Base-by-base conservation (phyloP, 257 asterid genomes). In the Solanum etuberosum region DNA sequence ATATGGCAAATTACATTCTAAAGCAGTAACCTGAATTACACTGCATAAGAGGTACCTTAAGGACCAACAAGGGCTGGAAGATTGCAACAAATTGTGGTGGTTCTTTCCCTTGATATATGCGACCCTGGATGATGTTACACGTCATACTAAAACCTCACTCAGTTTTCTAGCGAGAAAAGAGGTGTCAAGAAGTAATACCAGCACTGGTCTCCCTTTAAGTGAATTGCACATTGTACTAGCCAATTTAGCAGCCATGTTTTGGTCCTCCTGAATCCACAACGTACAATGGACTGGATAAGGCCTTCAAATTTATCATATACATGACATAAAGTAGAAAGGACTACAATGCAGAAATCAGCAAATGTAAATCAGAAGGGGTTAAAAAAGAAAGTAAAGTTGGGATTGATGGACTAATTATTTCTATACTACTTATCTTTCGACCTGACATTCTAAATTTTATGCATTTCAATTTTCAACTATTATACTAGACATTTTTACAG, bases 81-180 rank as follows among this genome's bases (percentile, higher is more conserved):
- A 93, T 94, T 35, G 98, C 96, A 91, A 96, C 91, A 89, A 97
- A 97, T 85, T 97, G 99, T 83, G 99, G 98, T 4, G 99, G 98
- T 93, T 97, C 99, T 93, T 94, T 96, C 89, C 99, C 99, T 94
- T 97, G 98, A 91, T 87, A 93, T 87, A 97, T 90, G 80, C 95
- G 94, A 90, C 98, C 99, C 99, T 97, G 93, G 80, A 89, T 51
- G 83, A 90, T 43, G 74, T 83, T 78, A 86, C 74, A 85, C 21
- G 68, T 88, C 59, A 87, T 25, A 82, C 43, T 38, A 84, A 86
- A 76, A 88, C 38, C 83, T 73, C 65, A 38, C 32, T 37, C 54
- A 1, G 67, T 71, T 68, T 70, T 84, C 48, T 48, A 85, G 78
- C 25, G 4, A 57, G 35, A 71, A 42, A 85, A 70, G 48, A 85